phyloP scores from a whole-genome alignment of 2,329 filamentous ascomycete genomes.

The Rugonectria rugulosa region DNA sequence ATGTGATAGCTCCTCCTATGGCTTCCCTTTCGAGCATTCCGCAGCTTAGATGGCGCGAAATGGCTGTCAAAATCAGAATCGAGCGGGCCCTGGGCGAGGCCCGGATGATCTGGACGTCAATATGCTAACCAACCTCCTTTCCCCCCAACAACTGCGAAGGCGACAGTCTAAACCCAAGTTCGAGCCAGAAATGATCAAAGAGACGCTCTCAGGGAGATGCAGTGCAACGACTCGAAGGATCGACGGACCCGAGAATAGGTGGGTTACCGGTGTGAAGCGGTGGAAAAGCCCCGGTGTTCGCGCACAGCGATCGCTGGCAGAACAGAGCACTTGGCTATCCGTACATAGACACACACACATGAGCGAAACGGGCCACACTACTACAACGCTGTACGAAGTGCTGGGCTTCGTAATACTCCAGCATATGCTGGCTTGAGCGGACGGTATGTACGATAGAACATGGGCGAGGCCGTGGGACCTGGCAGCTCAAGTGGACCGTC shows the following conservation, averaged over 20 bases:
- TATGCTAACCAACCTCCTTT: background rate
- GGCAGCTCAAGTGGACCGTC: conserved; percentile 1
- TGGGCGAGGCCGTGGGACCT: background rate
- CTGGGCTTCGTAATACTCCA: too few relatives aligned
- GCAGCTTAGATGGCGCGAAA: background rate
- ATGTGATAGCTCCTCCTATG: background rate
- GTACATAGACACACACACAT: background rate
- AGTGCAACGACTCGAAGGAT: background rate
- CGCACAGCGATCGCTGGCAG: background rate
- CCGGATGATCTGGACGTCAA: background rate
- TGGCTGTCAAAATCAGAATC: background rate
- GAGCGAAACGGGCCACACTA: too few relatives aligned
- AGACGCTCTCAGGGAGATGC: background rate
- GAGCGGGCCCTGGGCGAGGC: background rate
- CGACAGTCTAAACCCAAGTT: background rate
- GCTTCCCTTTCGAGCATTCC: conserved; percentile 12
- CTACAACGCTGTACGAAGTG: too few relatives aligned
- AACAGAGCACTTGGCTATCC: background rate
- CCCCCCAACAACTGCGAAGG: background rate
- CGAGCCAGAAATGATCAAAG: too few relatives aligned
- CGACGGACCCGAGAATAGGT: background rate
- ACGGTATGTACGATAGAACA: conserved; percentile 2
- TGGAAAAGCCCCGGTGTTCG: background rate
- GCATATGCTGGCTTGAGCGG: background rate
- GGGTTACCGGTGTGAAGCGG: background rate